Percentiles rank a stretch among this genome's conserved stretches.
Evolutionary conservation across 2,329 filamentous ascomycete species (phyloP).

Genomic region (Neurospora sp.): DNA sequence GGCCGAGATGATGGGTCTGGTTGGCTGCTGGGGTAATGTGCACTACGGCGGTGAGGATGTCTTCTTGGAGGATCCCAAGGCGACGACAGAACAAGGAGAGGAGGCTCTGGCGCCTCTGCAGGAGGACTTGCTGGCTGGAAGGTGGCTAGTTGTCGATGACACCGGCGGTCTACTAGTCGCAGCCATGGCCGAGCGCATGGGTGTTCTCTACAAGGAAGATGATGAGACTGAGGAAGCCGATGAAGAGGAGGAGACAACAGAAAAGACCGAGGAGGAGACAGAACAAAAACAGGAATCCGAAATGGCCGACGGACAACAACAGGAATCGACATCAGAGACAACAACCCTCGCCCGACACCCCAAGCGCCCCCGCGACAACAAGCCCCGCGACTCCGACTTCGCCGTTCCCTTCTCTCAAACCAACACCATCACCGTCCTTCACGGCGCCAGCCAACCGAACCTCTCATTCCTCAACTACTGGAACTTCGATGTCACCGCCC

Average conservation of each 20-base stretch:
- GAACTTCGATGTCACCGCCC: conserved; percentile 63
- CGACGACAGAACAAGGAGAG: conserved; percentile 16
- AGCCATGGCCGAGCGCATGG: conserved; percentile 81
- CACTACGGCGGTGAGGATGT: conserved; percentile 50
- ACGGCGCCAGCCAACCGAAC: conserved; percentile 78
- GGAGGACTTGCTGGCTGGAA: conserved; percentile 23
- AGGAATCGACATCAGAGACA: conserved; percentile 2
- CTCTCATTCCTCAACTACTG: conserved; percentile 84
- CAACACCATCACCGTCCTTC: conserved; percentile 73
- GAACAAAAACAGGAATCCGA: conserved; percentile 1
- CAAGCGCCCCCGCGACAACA: conserved; percentile 14
- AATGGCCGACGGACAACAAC: conserved; percentile 11
- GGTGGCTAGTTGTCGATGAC: conserved; percentile 81
- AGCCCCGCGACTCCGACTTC: conserved; percentile 34
- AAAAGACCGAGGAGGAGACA: conserved; percentile 4
- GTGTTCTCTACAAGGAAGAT: conserved; percentile 51
- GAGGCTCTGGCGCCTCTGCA: conserved; percentile 11
- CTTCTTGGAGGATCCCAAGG: conserved; percentile 19
- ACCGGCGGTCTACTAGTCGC: conserved; percentile 75
- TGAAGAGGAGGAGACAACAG: conserved; percentile 5
- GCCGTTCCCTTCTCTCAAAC: conserved; percentile 56
- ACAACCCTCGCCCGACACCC: conserved; percentile 5
- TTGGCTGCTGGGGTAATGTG: conserved; percentile 85
- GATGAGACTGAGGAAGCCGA: conserved; percentile 17
- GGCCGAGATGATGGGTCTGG: conserved; percentile 70